phyloP scores from a whole-genome alignment of 768 basidiomycete species.

The Termitomyces sp. region DNA sequence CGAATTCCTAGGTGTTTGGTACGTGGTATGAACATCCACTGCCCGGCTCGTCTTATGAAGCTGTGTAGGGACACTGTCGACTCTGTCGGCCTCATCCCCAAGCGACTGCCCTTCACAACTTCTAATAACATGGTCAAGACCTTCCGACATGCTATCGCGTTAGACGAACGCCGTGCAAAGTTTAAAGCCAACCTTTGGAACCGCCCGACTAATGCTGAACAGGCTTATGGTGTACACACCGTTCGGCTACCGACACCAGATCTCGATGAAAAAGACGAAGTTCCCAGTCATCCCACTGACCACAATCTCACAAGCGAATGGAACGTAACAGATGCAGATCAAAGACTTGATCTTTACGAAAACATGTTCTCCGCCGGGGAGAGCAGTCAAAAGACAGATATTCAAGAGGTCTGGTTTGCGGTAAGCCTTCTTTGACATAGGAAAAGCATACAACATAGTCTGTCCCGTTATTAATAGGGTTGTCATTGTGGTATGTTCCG shows the following conservation, averaged over 20 bases:
- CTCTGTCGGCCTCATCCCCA: slow-evolving; percentile 51
- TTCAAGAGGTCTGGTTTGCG: slow-evolving; percentile 69
- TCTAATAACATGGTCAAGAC: slow-evolving; percentile 49
- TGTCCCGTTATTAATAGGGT: slow-evolving; percentile 21
- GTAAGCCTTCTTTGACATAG: slow-evolving; percentile 17
- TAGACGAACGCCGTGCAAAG: slow-evolving; percentile 59
- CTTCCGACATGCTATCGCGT: slow-evolving; percentile 58
- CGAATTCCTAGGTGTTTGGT: slow-evolving; percentile 58
- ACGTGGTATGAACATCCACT: slow-evolving; percentile 3
- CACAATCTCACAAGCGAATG: background rate
- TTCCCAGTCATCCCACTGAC: background rate
- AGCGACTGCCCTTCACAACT: slow-evolving; percentile 51
- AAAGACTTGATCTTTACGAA: slow-evolving; percentile 23
- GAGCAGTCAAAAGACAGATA: slow-evolving; percentile 21
- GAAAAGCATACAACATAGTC: background rate
- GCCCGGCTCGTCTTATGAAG: background rate
- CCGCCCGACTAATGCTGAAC: slow-evolving; percentile 23
- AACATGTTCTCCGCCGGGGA: slow-evolving; percentile 22
- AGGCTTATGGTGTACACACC: slow-evolving; percentile 18
- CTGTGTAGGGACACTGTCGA: slow-evolving; percentile 57
- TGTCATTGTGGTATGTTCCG: slow-evolving; percentile 35
- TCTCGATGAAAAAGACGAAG: background rate
- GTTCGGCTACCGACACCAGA: background rate
- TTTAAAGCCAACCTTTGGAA: slow-evolving; percentile 53
- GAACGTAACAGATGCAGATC: slow-evolving; percentile 11